Evolutionary conservation across 257 asterid species (phyloP).

Genomic region (Ballota nigra): DNA sequence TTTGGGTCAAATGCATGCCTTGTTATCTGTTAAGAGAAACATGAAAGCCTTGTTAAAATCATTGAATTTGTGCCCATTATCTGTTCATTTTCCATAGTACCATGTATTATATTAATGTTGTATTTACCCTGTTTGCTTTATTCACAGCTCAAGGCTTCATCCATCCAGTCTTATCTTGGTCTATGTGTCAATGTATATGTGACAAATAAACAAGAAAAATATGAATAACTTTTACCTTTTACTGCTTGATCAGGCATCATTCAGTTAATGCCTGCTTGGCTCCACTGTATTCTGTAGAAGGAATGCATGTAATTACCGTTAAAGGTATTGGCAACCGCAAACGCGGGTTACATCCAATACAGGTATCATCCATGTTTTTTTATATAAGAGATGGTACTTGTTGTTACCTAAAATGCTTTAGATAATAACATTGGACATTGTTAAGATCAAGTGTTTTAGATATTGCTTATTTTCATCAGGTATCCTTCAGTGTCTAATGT

Average conservation of each 20-base stretch:
- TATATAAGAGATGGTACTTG: conserved; percentile 3
- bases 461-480: neutral
- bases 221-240: conserved; percentile 5
- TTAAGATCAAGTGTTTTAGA: neutral
- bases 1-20: no score
- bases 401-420: neutral
- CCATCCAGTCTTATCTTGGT: neutral
- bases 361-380: conserved; percentile 48
- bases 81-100: conserved; percentile 1
- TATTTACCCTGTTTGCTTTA: neutral
- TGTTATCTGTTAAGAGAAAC: neutral
- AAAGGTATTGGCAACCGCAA: conserved; percentile 85
- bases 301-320: conserved; percentile 94
- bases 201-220: neutral
- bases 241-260: conserved; percentile 54
- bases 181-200: conserved; percentile 5
- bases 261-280: conserved; percentile 96
- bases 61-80: neutral
- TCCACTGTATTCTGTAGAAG: conserved; percentile 94
- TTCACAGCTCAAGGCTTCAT: neutral
- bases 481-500: no score
- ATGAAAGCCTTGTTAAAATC: conserved; percentile 14
- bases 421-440: neutral
- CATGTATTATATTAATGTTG: neutral
- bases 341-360: conserved; percentile 88